Conservation (phyloP, 2,329 filamentous ascomycete species). For the Mariannaea sp. region DNA sequence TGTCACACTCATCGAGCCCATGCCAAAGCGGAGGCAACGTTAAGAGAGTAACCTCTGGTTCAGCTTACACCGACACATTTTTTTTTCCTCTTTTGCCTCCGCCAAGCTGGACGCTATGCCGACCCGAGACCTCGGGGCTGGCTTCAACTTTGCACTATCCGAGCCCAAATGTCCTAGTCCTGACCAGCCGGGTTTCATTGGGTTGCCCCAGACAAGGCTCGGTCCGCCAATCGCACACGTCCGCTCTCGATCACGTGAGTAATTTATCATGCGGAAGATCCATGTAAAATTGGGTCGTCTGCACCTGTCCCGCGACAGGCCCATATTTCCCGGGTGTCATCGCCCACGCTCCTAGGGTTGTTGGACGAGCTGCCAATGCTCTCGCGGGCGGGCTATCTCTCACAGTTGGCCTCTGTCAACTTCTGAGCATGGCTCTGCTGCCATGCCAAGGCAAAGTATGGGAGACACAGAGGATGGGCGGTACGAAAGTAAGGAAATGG, state of each 20-base stretch:
- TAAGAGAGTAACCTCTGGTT: neutral
- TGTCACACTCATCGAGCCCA: too few relatives aligned
- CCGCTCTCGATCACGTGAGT: conserved; percentile 42
- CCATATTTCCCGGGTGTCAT: conserved; percentile 36
- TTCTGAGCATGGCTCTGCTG: conserved; percentile 9
- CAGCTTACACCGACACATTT: conserved; percentile 31
- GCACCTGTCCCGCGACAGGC: conserved; percentile 41
- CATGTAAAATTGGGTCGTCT: conserved; percentile 40
- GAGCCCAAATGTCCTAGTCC: conserved; percentile 28
- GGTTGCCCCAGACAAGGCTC: conserved; percentile 40
- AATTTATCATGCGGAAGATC: conserved; percentile 41
- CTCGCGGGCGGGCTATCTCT: conserved; percentile 28
- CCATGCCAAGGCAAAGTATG: too few relatives aligned
- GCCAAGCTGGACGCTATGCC: conserved; percentile 14
- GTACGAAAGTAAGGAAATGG: conserved; percentile 1
- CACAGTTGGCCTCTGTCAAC: conserved; percentile 15
- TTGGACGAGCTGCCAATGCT: conserved; percentile 23
- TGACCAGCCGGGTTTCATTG: conserved; percentile 32
- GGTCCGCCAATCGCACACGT: conserved; percentile 48
- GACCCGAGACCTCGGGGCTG: conserved; percentile 30
- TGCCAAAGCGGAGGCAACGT: conserved; percentile 5
- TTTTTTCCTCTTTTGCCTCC: conserved; percentile 10
- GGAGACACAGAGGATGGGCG: conserved; percentile 1
- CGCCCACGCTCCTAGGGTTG: conserved; percentile 12
- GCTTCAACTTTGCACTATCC: conserved; percentile 27